These are phyloP conservation scores for Trichoderma sp. DNA, from an alignment of 2,329 filamentous ascomycete genomes.

Conservation along the genomic window DNA sequence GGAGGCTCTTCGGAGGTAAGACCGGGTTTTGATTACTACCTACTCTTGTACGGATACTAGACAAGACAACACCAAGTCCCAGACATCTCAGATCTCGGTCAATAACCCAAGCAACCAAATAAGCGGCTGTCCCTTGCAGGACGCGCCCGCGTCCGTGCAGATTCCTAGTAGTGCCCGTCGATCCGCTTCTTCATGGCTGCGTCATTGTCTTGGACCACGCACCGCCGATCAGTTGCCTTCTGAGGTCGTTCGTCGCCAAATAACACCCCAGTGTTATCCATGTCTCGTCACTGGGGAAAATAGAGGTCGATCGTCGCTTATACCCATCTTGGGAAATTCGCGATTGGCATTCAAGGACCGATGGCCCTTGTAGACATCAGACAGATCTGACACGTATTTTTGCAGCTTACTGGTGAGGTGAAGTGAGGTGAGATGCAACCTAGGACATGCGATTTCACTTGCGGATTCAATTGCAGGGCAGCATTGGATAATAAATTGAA, in stretches of 20 bases:
- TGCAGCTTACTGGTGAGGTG: not conserved
- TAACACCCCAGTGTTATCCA: not conserved
- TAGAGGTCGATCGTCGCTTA: constrained; percentile 12
- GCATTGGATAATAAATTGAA: not conserved
- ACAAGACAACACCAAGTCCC: not conserved
- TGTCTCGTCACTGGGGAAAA: constrained; percentile 16
- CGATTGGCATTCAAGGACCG: not conserved
- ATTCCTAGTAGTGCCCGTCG: not conserved
- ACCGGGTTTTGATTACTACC: not conserved
- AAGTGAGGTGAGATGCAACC: not conserved
- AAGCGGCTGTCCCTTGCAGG: too few species aligned
- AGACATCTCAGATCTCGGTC: not conserved
- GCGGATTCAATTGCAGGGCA: not conserved
- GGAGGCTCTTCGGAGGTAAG: not conserved
- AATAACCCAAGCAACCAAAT: not conserved
- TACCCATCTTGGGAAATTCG: constrained; percentile 4
- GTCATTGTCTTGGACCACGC: constrained; percentile 3
- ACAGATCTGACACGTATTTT: not conserved
- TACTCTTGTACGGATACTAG: not conserved
- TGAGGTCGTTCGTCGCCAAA: constrained; percentile 7
- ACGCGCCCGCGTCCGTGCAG: not conserved
- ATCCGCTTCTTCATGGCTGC: not conserved
- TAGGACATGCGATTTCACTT: not conserved
- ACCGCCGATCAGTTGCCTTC: constrained; percentile 8
- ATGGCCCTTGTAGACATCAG: not conserved